A percentile compares a stretch with the other conserved stretches of the same genome.
Conservation (phyloP, 2,329 filamentous ascomycete genomes). For the Phoma sp. region DNA sequence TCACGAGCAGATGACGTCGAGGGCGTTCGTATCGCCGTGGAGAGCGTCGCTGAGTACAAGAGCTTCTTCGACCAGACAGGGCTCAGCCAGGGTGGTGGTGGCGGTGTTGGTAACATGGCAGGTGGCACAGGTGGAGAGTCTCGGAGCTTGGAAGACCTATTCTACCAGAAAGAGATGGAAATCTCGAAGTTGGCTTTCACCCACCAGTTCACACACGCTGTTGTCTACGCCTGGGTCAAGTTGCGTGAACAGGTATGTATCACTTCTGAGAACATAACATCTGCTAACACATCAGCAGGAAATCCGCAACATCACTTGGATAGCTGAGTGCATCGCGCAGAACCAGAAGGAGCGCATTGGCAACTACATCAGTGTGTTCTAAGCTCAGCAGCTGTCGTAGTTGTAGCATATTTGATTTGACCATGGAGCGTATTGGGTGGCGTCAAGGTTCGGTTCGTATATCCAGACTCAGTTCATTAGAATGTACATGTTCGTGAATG, state of each 20-base stretch:
- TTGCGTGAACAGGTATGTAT: conserved; percentile 87
- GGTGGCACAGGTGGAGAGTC: conserved; percentile 81
- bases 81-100: conserved; percentile 74
- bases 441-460: conserved; percentile 42
- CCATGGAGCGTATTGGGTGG: conserved; percentile 36
- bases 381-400: conserved; percentile 28
- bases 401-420: conserved; percentile 37
- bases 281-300: conserved; percentile 66
- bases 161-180: conserved; percentile 99
- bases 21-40: conserved; percentile 90
- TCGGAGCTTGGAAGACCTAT: conserved; percentile 93
- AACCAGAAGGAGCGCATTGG: conserved; percentile 99
- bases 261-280: not conserved
- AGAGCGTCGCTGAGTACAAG: conserved; percentile 93
- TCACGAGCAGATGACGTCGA: conserved; percentile 94
- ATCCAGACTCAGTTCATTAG: conserved; percentile 29
- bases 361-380: conserved; percentile 97
- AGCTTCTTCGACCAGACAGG: conserved; percentile 93
- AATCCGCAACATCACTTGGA: conserved; percentile 99
- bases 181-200: conserved; percentile 95
- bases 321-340: conserved; percentile 98
- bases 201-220: conserved; percentile 90
- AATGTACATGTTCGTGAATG: conserved; percentile 27
- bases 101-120: conserved; percentile 82
- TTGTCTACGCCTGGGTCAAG: conserved; percentile 98